Conservation (phyloP, 257 asterid genomes). For the Fraxinus anomala region DNA sequence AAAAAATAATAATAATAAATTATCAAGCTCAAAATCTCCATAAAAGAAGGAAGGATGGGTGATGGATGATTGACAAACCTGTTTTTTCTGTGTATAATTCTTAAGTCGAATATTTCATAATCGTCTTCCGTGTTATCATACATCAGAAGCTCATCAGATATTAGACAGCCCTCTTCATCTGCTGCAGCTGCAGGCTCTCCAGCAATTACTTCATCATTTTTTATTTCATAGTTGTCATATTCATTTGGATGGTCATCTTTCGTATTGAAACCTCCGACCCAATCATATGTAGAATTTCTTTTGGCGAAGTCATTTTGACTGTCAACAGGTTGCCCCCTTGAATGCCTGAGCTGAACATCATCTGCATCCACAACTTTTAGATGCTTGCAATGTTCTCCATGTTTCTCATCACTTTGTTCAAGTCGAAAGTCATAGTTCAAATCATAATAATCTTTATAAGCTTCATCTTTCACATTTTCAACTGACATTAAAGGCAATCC, state of each 20-base stretch:
- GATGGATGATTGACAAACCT: slow-evolving; percentile 49
- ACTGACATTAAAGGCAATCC: slow-evolving; percentile 28
- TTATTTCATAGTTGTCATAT: slow-evolving; percentile 24
- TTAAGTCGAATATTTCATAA: slow-evolving; percentile 63
- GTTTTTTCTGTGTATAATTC: slow-evolving; percentile 82
- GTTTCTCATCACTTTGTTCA: slow-evolving; percentile 32
- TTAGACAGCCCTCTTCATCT: slow-evolving; percentile 46
- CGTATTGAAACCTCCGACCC: slow-evolving; percentile 35
- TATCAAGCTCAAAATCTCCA: slow-evolving; percentile 23
- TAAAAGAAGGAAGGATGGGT: not conserved
- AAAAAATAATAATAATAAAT: not conserved
- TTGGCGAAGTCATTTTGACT: slow-evolving; percentile 24
- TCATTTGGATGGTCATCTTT: slow-evolving; percentile 30
- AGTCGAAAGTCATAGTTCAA: slow-evolving; percentile 35
- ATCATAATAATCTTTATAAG: slow-evolving; percentile 44
- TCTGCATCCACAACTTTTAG: slow-evolving; percentile 29
- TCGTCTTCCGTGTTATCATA: slow-evolving; percentile 61
- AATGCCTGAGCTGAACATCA: slow-evolving; percentile 11
- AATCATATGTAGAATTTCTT: slow-evolving; percentile 30
- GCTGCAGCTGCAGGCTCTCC: slow-evolving; percentile 40
- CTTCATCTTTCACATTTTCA: slow-evolving; percentile 30
- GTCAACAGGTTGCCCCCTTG: slow-evolving; percentile 23
- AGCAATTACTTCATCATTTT: slow-evolving; percentile 27
- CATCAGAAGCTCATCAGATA: slow-evolving; percentile 55
- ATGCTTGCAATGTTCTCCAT: slow-evolving; percentile 28